phyloP scores from a whole-genome alignment of 129 eudicot species.

The Flaveria robusta region DNA sequence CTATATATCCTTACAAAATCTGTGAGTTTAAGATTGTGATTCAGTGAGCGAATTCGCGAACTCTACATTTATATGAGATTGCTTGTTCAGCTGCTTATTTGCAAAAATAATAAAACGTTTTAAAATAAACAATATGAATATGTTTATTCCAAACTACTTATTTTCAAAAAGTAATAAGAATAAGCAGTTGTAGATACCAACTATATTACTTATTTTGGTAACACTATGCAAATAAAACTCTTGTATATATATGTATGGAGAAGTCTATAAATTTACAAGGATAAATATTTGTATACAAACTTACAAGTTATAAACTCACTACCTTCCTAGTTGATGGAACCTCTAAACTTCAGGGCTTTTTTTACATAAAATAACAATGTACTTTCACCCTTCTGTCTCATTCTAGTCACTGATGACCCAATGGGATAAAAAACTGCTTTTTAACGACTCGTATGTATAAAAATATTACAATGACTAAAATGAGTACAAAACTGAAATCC shows the following conservation, averaged over 20 bases:
- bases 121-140: neutral
- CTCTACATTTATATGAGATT: too few relatives aligned
- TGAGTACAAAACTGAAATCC: neutral
- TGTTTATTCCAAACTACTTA: neutral
- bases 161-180: neutral
- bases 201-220: too few relatives aligned
- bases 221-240: too few relatives aligned
- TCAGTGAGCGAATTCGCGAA: too few relatives aligned
- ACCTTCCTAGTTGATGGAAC: constrained; percentile 7
- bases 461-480: neutral
- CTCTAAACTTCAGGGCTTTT: neutral
- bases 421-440: too few relatives aligned
- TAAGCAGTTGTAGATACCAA: too few relatives aligned
- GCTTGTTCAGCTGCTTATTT: neutral
- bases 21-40: too few relatives aligned
- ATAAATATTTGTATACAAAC: constrained; percentile 28
- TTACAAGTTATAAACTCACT: constrained; percentile 3
- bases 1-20: too few relatives aligned
- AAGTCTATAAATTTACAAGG: constrained; percentile 21
- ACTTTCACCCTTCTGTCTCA: neutral
- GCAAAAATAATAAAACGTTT: neutral
- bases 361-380: neutral
- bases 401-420: neutral
- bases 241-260: neutral
- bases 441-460: neutral